Base-by-base conservation (phyloP, 495 filamentous ascomycete species). In the Cercophora samala region DNA sequence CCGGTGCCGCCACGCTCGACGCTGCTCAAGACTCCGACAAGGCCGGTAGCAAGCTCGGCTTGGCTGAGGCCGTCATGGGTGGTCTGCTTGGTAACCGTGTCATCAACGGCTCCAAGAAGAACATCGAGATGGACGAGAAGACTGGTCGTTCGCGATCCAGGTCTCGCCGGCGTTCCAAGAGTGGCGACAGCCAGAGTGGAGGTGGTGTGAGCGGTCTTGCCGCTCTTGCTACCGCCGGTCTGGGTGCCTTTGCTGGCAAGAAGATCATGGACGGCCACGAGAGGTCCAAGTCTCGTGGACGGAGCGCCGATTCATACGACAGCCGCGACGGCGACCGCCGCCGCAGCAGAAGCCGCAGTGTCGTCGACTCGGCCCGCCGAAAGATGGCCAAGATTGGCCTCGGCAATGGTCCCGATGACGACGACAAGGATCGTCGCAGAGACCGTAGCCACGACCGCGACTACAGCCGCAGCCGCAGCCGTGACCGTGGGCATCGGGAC, bases 1-100 rank as follows among this genome's bases (percentile, higher is more conserved):
- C 94, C 32, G 87, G 90, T 71, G 92, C 93, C 56, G 93, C 90
- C 70, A 89, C 92, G 29, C 88, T 96, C 65, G 91, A 96, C 76
- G 89, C 89, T 23, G 83, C 93, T 63, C 86, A 85, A 52, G 85
- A 94, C 67, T 85, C 88, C n/a, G 86, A 87, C n/a, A 88, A 89
- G 69, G 74, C 72, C 37, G 85, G 92, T 70, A 83, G 83, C 73
- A 93, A 88, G 74, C 84, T 88, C 24, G 82, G 83, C 66, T 72
- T 85, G 56, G 77, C 86, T 52, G 92, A 94, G 73, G 90, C 93
- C 51, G 92, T 93, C 54, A 82, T 97, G 65, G 93, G 91, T 68
- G 93, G 93, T 74, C 85, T 97, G 13, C 86, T 91, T 22, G 88
- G 90, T n/a, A 95, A 89, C 72, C 88, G 88, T 26, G 77, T 95